Base-by-base conservation (phyloP, 2,329 filamentous ascomycete species). In the Dactylellina parvicollis region DNA sequence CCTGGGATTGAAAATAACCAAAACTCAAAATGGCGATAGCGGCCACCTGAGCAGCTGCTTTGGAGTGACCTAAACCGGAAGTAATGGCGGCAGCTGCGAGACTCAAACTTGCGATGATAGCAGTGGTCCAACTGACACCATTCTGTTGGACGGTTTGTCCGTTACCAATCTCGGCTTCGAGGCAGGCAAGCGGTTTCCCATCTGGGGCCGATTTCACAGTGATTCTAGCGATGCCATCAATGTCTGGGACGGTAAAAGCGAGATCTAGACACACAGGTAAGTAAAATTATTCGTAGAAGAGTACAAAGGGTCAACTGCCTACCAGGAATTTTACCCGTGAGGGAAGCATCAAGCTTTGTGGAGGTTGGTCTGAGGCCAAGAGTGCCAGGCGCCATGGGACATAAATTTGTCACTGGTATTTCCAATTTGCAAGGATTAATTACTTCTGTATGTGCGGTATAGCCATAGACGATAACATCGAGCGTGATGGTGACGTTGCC, bases 1-100 rank as follows among this genome's bases (percentile, higher is more conserved):
- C 93, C 81, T 96, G 92, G 2, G 91, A 88, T 82, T 97, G 94
- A 85, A 97, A 96, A 82, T 95, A 97, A 72, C 90, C 87, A 80
- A 96, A 96, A 28, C 97, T 87, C n/a, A 93, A 95, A 75, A 97
- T 86, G 2, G 94, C 92, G 79, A 96, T 96, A 62, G 93, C 90
- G 57, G 94, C 94, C 75, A 98, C 91, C 81, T 98, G 94, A 55
- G 94, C 92, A 49, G 94, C 93, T 3, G 93, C 94, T 80, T 96
- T 97, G 54, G 92, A 92, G 81, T 97, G 92, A 9, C 93, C 93
- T 3, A 97, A 84, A 32, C 92, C 92, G 24, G 92, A 96, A 22
- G 94, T 90, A 75, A 96, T 86, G 73, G 92, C 94, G 40, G 94
- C 96, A 5, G 92, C 90, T 52, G 92, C 84, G 47, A 97, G 84